These are phyloP conservation scores for Penicillium sp. DNA, from an alignment of 2,329 filamentous ascomycete species.

Conservation along the genomic window DNA sequence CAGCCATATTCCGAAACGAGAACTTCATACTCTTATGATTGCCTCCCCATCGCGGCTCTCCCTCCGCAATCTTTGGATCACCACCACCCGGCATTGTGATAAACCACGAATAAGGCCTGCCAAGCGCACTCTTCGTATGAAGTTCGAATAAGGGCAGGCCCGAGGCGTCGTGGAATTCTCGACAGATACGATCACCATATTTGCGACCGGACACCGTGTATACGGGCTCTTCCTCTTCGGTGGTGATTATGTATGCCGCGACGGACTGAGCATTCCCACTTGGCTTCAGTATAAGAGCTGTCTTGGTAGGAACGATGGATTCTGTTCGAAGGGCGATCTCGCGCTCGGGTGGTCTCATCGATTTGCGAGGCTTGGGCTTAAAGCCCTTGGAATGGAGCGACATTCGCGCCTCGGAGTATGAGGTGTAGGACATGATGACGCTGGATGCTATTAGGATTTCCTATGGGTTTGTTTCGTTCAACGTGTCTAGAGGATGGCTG, in stretches of 20 bases:
- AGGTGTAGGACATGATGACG: slow-evolving; percentile 24
- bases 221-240: slow-evolving; percentile 23
- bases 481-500: background rate
- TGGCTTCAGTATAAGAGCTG: slow-evolving; percentile 27
- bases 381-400: slow-evolving; percentile 20
- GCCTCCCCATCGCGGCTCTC: slow-evolving; percentile 14
- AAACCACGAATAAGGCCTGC: slow-evolving; percentile 45
- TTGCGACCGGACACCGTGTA: slow-evolving; percentile 37
- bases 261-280: slow-evolving; percentile 25
- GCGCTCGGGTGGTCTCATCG: slow-evolving; percentile 28
- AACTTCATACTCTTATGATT: slow-evolving; percentile 22
- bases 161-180: slow-evolving; percentile 35
- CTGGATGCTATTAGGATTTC: background rate
- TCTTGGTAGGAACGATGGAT: slow-evolving; percentile 26
- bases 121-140: slow-evolving; percentile 16
- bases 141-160: slow-evolving; percentile 38
- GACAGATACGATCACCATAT: slow-evolving; percentile 30
- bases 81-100: slow-evolving; percentile 25
- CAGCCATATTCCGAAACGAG: slow-evolving; percentile 27
- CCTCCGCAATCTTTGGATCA: slow-evolving; percentile 19
- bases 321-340: slow-evolving; percentile 32
- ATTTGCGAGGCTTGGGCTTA: slow-evolving; percentile 23
- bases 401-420: slow-evolving; percentile 29
- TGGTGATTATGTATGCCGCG: slow-evolving; percentile 28
- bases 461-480: background rate